These are phyloP conservation scores for Mycena filopes DNA, from an alignment of 768 basidiomycete species.

Conservation along the genomic window DNA sequence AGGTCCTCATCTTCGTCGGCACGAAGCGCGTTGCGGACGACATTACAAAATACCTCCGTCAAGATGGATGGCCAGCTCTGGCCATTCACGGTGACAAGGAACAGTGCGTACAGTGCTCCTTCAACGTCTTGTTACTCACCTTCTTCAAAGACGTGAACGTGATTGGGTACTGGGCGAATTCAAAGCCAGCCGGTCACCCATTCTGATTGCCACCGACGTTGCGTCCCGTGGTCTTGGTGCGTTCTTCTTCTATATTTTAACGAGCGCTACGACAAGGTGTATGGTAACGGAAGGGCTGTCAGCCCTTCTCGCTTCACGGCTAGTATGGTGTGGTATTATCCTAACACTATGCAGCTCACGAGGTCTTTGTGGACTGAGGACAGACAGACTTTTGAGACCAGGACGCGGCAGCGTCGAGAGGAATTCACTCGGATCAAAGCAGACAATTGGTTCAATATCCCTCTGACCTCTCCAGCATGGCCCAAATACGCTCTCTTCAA, in stretches of 20 bases:
- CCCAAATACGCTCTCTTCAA: slow-evolving; percentile 46
- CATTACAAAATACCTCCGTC: slow-evolving; percentile 95
- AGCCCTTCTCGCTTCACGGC: slow-evolving; percentile 33
- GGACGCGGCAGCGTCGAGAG: slow-evolving; percentile 50
- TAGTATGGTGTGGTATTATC: slow-evolving; percentile 41
- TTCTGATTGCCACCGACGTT: slow-evolving; percentile 98
- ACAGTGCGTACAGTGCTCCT: slow-evolving; percentile 68
- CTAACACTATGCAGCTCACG: slow-evolving; percentile 36
- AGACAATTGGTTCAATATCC: slow-evolving; percentile 47
- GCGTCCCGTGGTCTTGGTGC: slow-evolving; percentile 99
- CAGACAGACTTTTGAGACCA: slow-evolving; percentile 51
- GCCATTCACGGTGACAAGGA: slow-evolving; percentile 99
- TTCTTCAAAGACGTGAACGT: slow-evolving; percentile 81
- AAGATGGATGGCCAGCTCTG: slow-evolving; percentile 99
- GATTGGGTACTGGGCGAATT: slow-evolving; percentile 99
- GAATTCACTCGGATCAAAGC: slow-evolving; percentile 42
- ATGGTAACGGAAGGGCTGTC: slow-evolving; percentile 33
- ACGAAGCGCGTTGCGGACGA: slow-evolving; percentile 99
- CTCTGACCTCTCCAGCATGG: slow-evolving; percentile 54
- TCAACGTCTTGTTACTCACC: slow-evolving; percentile 9
- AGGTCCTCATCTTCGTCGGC: slow-evolving; percentile 98
- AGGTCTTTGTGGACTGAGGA: slow-evolving; percentile 32
- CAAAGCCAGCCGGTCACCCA: slow-evolving; percentile 97
- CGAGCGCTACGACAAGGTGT: slow-evolving; percentile 57
- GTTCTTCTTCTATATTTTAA: slow-evolving; percentile 64